Conservation (phyloP, 1,139 yeast species). For the Citeromyces siamensis region DNA sequence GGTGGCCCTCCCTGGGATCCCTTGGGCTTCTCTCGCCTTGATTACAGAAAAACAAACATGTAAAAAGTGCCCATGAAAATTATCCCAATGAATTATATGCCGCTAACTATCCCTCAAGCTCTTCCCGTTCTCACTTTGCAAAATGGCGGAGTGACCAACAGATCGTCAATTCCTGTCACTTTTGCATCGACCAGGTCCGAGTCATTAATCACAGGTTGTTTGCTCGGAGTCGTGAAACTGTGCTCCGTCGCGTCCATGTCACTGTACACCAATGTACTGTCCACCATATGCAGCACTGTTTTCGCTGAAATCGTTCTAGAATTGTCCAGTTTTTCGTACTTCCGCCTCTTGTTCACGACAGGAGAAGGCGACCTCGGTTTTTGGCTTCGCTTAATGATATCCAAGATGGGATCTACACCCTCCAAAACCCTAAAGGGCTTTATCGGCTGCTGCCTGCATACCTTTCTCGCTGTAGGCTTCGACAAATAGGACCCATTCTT, state of each 20-base stretch:
- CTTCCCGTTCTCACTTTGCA: no score
- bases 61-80: no score
- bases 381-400: not conserved
- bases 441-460: conserved; percentile 2
- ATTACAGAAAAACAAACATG: no score
- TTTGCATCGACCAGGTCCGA: conserved; percentile 13
- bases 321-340: conserved; percentile 16
- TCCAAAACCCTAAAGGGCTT: conserved; percentile 1
- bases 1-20: no score
- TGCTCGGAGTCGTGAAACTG: conserved; percentile 9
- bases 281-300: conserved; percentile 22
- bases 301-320: conserved; percentile 20
- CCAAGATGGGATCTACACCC: conserved; percentile 2
- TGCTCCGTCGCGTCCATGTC: conserved; percentile 16
- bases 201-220: conserved; percentile 15
- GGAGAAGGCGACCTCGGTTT: not conserved
- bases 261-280: conserved; percentile 20
- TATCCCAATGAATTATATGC: no score
- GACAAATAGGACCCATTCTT: not conserved
- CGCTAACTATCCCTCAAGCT: no score
- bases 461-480: not conserved
- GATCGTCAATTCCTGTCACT: conserved; percentile 1
- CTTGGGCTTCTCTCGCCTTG: no score
- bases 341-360: conserved; percentile 10
- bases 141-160: no score